Evolutionary conservation across 768 basidiomycete genomes (phyloP).

Genomic region (Cystofilobasidium macerans): DNA sequence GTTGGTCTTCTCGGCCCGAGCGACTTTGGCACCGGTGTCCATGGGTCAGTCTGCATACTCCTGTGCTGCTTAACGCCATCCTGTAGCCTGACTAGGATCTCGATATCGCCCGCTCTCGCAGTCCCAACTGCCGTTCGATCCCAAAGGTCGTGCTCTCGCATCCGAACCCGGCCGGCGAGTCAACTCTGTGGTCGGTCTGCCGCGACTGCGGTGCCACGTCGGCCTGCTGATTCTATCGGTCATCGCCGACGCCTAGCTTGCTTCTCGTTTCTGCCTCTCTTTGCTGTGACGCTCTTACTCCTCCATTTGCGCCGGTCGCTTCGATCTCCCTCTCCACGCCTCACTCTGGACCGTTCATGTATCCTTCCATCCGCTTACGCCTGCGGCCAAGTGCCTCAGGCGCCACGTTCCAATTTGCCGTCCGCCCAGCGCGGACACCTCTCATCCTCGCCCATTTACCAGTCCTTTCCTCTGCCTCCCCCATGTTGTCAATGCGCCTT

Average conservation of each 20-base stretch:
- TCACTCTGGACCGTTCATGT: too few species aligned
- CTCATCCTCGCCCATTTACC: too few species aligned
- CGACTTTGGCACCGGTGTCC: neutral
- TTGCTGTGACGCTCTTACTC: neutral
- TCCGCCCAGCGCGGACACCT: too few species aligned
- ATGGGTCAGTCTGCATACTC: neutral
- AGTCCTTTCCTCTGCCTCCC: too few species aligned
- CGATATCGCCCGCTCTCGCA: neutral
- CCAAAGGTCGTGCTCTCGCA: constrained; percentile 22
- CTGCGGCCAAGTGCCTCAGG: too few species aligned
- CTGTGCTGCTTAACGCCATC: neutral
- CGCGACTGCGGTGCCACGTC: constrained; percentile 21
- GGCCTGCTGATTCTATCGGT: too few species aligned
- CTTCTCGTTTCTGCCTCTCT: neutral
- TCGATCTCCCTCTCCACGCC: too few species aligned
- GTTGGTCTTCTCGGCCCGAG: neutral
- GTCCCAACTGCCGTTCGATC: constrained; percentile 17
- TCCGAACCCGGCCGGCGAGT: constrained; percentile 12
- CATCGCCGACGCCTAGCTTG: neutral
- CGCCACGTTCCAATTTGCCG: too few species aligned
- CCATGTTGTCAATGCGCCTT: too few species aligned
- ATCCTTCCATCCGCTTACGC: too few species aligned
- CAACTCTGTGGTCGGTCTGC: constrained; percentile 22
- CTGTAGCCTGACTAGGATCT: neutral
- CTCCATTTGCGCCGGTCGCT: too few species aligned